A percentile compares a stretch with the other conserved stretches of the same genome.
Conservation (phyloP, 805 yeast species). For the Yarrowia sp. region DNA sequence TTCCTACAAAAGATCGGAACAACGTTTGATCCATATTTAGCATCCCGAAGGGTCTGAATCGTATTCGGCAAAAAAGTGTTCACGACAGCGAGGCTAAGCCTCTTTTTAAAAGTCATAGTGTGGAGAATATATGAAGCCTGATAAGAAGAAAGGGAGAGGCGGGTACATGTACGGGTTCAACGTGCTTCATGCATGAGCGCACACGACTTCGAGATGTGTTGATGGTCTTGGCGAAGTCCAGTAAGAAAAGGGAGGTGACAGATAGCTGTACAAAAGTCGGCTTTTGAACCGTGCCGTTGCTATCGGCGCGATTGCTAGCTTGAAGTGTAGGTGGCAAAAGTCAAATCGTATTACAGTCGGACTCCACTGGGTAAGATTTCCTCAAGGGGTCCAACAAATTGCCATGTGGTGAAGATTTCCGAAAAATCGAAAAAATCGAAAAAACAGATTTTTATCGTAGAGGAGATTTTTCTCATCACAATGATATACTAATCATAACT, state of each 20-base stretch:
- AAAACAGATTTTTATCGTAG: neutral
- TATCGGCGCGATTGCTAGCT: neutral
- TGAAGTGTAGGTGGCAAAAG: neutral
- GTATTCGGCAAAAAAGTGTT: neutral
- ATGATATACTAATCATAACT: neutral
- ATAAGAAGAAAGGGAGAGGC: neutral
- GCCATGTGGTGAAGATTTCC: too few relatives aligned
- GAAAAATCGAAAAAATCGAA: neutral
- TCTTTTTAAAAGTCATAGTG: neutral
- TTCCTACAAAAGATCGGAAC: neutral
- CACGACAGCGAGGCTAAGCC: constrained; percentile 14
- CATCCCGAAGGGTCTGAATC: neutral
- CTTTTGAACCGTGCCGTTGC: neutral
- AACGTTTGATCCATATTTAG: neutral
- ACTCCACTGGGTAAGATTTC: neutral
- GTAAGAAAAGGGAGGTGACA: neutral
- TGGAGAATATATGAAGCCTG: neutral
- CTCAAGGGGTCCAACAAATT: neutral
- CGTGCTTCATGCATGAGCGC: constrained; percentile 5
- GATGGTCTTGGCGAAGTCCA: neutral
- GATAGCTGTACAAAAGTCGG: neutral
- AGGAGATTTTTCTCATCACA: neutral
- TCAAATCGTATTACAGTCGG: constrained; percentile 7
- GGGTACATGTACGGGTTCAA: neutral
- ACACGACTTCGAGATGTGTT: neutral